phyloP scores from a whole-genome alignment of 169 alveolate genomes.

The Pseudocohnilembus persalinus region DNA sequence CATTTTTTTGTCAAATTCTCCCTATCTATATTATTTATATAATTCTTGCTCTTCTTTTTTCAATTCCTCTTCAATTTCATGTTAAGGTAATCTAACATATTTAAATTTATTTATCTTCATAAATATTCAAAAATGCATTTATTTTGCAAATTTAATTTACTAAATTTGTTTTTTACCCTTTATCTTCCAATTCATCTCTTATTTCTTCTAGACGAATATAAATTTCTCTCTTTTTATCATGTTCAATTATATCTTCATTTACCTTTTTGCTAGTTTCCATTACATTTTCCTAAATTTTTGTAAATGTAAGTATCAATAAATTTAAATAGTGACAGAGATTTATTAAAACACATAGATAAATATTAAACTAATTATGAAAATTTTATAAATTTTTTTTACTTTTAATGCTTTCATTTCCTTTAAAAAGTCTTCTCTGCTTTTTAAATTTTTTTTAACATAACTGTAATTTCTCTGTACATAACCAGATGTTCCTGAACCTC shows the following conservation, averaged over 20 bases:
- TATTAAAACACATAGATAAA: background rate
- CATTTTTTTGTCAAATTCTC: constrained; percentile 5
- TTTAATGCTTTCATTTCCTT: constrained; percentile 10
- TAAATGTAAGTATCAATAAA: background rate
- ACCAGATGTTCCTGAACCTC: constrained; percentile 30
- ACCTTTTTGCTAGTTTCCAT: constrained; percentile 1
- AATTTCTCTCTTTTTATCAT: constrained; percentile 24
- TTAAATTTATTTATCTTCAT: background rate
- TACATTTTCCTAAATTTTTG: background rate
- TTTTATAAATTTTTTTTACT: background rate
- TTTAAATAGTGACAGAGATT: background rate
- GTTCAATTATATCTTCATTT: constrained; percentile 11
- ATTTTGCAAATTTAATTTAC: background rate
- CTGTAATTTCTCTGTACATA: constrained; percentile 18
- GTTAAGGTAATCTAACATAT: background rate
- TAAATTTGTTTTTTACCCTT: background rate
- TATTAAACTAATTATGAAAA: background rate
- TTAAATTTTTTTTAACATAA: constrained; percentile 8
- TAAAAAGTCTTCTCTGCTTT: constrained; percentile 22
- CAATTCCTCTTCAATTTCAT: background rate
- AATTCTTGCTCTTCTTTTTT: constrained; percentile 3
- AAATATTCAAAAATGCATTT: background rate
- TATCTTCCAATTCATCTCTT: constrained; percentile 10
- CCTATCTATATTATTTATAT: background rate
- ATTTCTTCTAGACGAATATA: constrained; percentile 9